A percentile compares a stretch with the other conserved stretches of the same genome.
phyloP scores from a whole-genome alignment of 257 asterid genomes.

The Paulownia fortunei region DNA sequence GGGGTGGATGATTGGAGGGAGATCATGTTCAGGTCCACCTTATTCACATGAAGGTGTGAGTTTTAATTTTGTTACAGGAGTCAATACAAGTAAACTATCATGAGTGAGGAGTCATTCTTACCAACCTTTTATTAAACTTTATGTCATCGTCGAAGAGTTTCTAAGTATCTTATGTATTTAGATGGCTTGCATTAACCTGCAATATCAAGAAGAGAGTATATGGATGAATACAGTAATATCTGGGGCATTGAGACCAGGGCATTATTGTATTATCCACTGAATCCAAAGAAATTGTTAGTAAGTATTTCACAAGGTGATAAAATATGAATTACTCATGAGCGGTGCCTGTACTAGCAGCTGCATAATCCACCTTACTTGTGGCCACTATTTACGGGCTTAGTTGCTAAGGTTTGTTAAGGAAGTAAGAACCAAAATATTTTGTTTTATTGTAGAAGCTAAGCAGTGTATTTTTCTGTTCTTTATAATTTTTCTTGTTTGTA shows the following conservation, averaged over 20 bases:
- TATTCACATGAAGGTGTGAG: conserved; percentile 42
- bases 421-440: background rate
- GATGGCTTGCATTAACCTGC: conserved; percentile 8
- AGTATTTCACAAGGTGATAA: background rate
- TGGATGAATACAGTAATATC: background rate
- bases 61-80: conserved; percentile 9
- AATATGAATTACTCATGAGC: background rate
- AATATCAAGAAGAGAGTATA: conserved; percentile 21
- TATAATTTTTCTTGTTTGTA: background rate
- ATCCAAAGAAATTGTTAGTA: background rate
- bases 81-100: background rate
- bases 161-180: background rate
- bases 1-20: conserved; percentile 52
- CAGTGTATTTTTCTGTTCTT: background rate
- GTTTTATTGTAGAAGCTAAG: background rate
- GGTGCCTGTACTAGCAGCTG: conserved; percentile 28
- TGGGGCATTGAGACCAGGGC: background rate
- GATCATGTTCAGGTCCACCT: conserved; percentile 43
- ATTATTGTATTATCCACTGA: background rate
- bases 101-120: background rate
- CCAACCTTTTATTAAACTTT: background rate
- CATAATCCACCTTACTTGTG: conserved; percentile 9
- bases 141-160: background rate
- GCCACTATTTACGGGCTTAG: background rate
- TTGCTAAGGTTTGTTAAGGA: background rate